Evolutionary conservation across 495 filamentous ascomycete genomes (phyloP), one percentile per base, ranked within the genome.

Genomic region (Lasiosphaeris hirsuta): DNA sequence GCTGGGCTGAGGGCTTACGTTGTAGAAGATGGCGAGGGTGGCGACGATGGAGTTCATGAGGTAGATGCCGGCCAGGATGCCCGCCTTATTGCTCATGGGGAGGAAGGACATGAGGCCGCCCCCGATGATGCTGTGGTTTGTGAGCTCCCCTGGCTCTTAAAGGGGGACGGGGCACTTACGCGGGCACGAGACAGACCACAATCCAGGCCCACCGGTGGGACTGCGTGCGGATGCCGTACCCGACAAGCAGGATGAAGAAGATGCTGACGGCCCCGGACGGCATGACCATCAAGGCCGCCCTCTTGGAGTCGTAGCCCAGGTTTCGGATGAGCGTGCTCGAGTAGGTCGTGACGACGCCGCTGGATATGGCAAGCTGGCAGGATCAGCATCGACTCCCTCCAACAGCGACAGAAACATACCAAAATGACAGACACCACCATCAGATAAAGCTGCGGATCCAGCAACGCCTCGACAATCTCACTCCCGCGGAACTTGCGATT

Each of bases 341-440:
- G 62, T 84, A 86, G n/a, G 79, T 84, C 2, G 82, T 83, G 14
- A 86, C 75, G 9, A 86, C 81, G 53, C 84, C 85, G 54, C 77
- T 78, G 10, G 84, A 84, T 1, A 83, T 73, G 2, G 83, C 81
- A 42, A 65, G 54, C 67, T 67, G 36, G 17, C 13, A 5, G 23
- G 23, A 30, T n/a, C n/a, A n/a, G n/a, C n/a, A n/a, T n/a, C n/a
- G n/a, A n/a, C n/a, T n/a, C n/a, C n/a, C n/a, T n/a, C n/a, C n/a
- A n/a, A n/a, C n/a, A n/a, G n/a, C n/a, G n/a, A n/a, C n/a, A n/a
- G 18, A 11, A 6, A 50, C 63, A 44, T 52, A 66, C 63, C 55
- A 64, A 54, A 1, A 69, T 33, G 17, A 63, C 57, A 14, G 63
- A 60, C 38, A 74, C 58, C 13, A 64, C 11, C 52, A 74, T 54